Evolutionary conservation across 345 rosid genomes (phyloP).

Genomic region (Pseudoturritis turrita): DNA sequence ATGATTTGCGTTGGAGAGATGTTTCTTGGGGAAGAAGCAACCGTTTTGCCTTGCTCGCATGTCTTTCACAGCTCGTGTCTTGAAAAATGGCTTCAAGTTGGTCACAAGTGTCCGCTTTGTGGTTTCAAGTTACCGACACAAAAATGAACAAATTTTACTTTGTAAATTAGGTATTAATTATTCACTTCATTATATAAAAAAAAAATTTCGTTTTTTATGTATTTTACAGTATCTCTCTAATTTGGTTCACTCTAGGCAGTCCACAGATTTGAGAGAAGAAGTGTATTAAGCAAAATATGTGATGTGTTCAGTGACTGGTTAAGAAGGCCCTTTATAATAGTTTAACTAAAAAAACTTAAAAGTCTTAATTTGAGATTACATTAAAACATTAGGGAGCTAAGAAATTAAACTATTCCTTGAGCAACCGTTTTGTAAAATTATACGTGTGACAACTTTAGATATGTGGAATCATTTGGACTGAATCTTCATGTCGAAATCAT

Average conservation of each 20-base stretch:
- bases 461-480: no score
- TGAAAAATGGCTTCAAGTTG: constrained; percentile 10
- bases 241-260: no score
- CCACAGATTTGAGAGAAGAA: no score
- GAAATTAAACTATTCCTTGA: background rate
- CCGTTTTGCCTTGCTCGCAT: constrained; percentile 9
- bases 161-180: background rate
- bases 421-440: no score
- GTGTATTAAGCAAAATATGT: no score
- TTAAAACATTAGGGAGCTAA: background rate
- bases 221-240: background rate
- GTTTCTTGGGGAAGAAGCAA: constrained; percentile 28
- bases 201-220: background rate
- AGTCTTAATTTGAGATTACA: background rate
- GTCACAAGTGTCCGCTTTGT: constrained; percentile 21
- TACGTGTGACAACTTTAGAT: no score
- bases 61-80: constrained; percentile 12
- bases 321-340: no score
- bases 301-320: no score
- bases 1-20: background rate
- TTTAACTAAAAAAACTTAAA: no score
- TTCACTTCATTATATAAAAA: background rate
- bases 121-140: constrained; percentile 4
- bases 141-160: background rate
- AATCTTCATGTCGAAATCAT: no score